Evolutionary conservation across 192 early-diverging fungal genomes (phyloP).

Genomic region (Lobosporangium transversale): DNA sequence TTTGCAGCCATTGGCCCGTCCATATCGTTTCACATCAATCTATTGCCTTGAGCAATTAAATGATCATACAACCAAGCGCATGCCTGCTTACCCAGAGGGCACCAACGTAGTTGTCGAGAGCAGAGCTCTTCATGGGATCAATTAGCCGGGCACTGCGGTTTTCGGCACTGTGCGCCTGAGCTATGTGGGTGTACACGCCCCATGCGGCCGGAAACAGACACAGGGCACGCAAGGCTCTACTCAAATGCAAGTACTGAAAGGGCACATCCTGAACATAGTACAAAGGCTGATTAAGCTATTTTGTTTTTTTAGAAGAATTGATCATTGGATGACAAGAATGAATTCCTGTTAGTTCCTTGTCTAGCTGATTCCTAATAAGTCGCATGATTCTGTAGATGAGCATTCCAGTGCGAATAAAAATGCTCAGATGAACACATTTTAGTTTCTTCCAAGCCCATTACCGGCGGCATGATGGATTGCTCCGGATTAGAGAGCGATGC

Average conservation of each 20-base stretch:
- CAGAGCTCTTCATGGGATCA: constrained; percentile 36
- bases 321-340: neutral
- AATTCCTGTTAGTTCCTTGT: constrained; percentile 1
- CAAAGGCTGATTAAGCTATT: constrained; percentile 16
- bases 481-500: neutral
- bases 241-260: constrained; percentile 27
- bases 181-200: constrained; percentile 44
- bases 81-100: constrained; percentile 49
- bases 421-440: too few relatives aligned
- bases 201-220: constrained; percentile 46
- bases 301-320: too few relatives aligned
- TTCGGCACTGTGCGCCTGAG: constrained; percentile 17
- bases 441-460: constrained; percentile 7
- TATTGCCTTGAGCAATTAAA: too few relatives aligned
- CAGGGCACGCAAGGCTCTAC: constrained; percentile 19
- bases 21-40: too few relatives aligned
- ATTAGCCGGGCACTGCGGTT: constrained; percentile 23
- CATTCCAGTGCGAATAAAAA: too few relatives aligned
- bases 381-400: too few relatives aligned
- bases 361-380: neutral
- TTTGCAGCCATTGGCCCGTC: too few relatives aligned
- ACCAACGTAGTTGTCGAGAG: constrained; percentile 49
- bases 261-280: constrained; percentile 39
- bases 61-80: too few relatives aligned
- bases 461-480: constrained; percentile 13